phyloP scores from a whole-genome alignment of 306 rosid species.

The Cotoneaster glaucophyllus region DNA sequence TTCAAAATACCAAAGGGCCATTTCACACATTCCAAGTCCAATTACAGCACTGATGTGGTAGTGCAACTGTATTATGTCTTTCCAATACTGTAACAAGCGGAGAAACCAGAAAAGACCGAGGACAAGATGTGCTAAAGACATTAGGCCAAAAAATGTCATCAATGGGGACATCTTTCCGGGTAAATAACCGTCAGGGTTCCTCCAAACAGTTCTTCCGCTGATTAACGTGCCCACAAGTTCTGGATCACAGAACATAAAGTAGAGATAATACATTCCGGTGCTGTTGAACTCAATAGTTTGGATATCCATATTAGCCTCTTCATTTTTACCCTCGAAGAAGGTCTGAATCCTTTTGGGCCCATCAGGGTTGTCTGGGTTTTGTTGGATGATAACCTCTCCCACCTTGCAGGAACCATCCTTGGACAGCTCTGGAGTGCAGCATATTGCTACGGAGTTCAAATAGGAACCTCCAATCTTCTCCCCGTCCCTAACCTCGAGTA shows the following conservation, averaged over 20 bases:
- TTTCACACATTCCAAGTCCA: slow-evolving; percentile 78
- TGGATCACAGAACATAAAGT: slow-evolving; percentile 81
- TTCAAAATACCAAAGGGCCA: slow-evolving; percentile 76
- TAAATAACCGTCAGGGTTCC: slow-evolving; percentile 68
- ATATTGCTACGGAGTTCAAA: slow-evolving; percentile 54
- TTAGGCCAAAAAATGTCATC: slow-evolving; percentile 63
- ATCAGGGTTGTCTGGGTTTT: slow-evolving; percentile 31
- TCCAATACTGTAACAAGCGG: slow-evolving; percentile 57
- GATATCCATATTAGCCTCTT: slow-evolving; percentile 51
- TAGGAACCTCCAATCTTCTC: slow-evolving; percentile 58
- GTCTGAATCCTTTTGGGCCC: slow-evolving; percentile 61
- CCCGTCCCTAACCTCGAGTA: slow-evolving; percentile 52
- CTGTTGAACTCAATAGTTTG: slow-evolving; percentile 47
- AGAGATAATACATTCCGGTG: slow-evolving; percentile 67
- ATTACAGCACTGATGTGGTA: slow-evolving; percentile 67
- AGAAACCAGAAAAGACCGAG: slow-evolving; percentile 70
- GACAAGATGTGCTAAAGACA: slow-evolving; percentile 62
- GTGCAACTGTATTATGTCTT: slow-evolving; percentile 60
- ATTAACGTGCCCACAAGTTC: slow-evolving; percentile 49
- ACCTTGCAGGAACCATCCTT: slow-evolving; percentile 60
- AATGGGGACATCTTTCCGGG: slow-evolving; percentile 69
- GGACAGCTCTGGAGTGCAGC: slow-evolving; percentile 69
- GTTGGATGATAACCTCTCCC: slow-evolving; percentile 66
- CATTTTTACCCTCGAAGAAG: slow-evolving; percentile 52
- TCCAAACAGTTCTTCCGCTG: slow-evolving; percentile 69